These are phyloP conservation scores for Entomortierella parvispora DNA, from an alignment of 192 early-diverging fungal genomes.

Conservation along the genomic window DNA sequence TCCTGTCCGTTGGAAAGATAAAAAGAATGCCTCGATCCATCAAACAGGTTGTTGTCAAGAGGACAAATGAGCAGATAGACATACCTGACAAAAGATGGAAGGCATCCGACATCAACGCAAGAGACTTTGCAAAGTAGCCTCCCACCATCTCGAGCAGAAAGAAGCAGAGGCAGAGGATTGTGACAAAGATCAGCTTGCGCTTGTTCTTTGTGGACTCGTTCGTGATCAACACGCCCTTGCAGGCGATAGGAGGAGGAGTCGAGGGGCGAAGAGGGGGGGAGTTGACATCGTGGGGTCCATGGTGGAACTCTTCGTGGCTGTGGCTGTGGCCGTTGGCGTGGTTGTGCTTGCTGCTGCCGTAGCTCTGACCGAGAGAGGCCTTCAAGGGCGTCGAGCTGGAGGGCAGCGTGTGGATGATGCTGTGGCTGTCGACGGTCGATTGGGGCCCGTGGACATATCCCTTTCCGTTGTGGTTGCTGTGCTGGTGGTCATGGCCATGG, in stretches of 20 bases:
- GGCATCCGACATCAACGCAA: constrained; percentile 79
- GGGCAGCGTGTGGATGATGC: constrained; percentile 27
- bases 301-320: constrained; percentile 4
- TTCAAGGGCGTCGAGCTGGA: constrained; percentile 32
- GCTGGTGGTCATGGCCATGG: constrained; percentile 7
- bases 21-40: constrained; percentile 1
- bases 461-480: constrained; percentile 3
- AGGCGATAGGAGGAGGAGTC: constrained; percentile 40
- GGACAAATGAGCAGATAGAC: not conserved
- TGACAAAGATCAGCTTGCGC: constrained; percentile 52
- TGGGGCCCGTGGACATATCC: constrained; percentile 35
- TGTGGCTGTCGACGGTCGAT: constrained; percentile 28
- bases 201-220: constrained; percentile 51
- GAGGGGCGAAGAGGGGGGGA: constrained; percentile 14
- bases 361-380: constrained; percentile 16
- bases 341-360: constrained; percentile 11
- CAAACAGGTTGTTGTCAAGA: not conserved
- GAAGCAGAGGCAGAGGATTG: constrained; percentile 55
- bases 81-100: constrained; percentile 80
- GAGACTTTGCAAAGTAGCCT: constrained; percentile 68
- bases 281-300: constrained; percentile 16
- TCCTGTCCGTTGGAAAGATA: not conserved
- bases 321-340: not conserved
- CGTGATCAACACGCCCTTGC: constrained; percentile 48
- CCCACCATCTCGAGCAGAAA: constrained; percentile 73